A percentile compares a stretch with the other conserved stretches of the same genome.
phyloP scores from a whole-genome alignment of 257 asterid species.

The Lycium ferocissimum region DNA sequence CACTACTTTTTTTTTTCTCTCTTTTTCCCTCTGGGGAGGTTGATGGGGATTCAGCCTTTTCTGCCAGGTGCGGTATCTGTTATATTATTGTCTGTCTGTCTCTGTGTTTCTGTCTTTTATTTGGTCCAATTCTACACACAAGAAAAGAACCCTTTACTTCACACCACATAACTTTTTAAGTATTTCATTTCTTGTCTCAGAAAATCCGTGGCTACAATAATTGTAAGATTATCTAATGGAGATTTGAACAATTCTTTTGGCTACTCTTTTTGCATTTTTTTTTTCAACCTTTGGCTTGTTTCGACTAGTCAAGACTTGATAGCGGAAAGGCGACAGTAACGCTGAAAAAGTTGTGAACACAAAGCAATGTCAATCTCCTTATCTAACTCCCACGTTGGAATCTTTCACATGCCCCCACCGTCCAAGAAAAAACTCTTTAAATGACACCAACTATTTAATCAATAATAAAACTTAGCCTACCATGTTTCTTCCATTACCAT shows the following conservation, averaged over 20 bases:
- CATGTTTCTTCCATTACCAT: neutral
- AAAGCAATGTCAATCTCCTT: slow-evolving; percentile 16
- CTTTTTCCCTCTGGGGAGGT: slow-evolving; percentile 22
- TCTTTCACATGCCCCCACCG: slow-evolving; percentile 14
- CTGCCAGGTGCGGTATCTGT: slow-evolving; percentile 4
- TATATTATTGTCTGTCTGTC: slow-evolving; percentile 15
- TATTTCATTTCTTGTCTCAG: neutral
- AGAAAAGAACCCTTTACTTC: neutral
- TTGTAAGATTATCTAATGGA: neutral
- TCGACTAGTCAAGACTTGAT: slow-evolving; percentile 24
- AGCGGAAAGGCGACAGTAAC: slow-evolving; percentile 23
- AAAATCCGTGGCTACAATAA: neutral
- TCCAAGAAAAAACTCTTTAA: neutral
- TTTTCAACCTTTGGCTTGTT: neutral
- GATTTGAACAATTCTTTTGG: neutral
- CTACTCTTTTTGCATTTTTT: neutral
- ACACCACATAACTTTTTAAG: neutral
- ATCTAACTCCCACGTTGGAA: neutral
- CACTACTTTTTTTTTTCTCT: neutral
- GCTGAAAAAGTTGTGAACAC: slow-evolving; percentile 26
- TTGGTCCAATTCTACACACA: neutral
- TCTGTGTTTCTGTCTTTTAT: neutral
- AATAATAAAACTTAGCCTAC: neutral
- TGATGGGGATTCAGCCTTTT: slow-evolving; percentile 29
- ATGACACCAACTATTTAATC: neutral